These are phyloP conservation scores for Alternaria brassicae DNA, from an alignment of 2,329 filamentous ascomycete species.

Conservation along the genomic window DNA sequence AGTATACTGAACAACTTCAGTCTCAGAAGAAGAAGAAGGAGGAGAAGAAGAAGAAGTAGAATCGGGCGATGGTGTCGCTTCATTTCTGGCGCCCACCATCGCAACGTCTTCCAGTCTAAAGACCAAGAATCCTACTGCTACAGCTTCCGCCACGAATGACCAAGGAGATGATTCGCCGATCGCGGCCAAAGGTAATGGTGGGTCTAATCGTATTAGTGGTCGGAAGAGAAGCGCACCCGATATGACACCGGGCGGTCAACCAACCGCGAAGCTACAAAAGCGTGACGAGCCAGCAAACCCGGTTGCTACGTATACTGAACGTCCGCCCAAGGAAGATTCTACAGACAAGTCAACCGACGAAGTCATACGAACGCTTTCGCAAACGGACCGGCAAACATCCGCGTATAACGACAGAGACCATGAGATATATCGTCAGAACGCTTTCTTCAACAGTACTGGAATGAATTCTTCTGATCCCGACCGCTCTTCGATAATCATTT, in stretches of 20 bases:
- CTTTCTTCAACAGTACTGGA: background rate
- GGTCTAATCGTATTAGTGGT: background rate
- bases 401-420: background rate
- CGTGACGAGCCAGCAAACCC: slow-evolving; percentile 3
- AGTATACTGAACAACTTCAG: background rate
- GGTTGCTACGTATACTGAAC: background rate
- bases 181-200: background rate
- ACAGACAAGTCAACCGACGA: slow-evolving; percentile 16
- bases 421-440: background rate
- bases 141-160: background rate
- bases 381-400: slow-evolving; percentile 10
- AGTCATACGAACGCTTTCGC: slow-evolving; percentile 5
- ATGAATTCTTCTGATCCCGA: slow-evolving; percentile 5
- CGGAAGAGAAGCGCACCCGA: slow-evolving; percentile 2
- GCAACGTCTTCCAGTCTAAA: background rate
- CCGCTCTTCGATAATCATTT: slow-evolving; percentile 2
- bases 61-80: background rate
- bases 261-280: slow-evolving; percentile 8
- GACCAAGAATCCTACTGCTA: background rate
- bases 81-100: background rate
- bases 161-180: background rate
- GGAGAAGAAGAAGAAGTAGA: background rate
- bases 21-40: background rate
- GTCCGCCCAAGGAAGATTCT: background rate
- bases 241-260: background rate